These are phyloP conservation scores for Pyrenophora teres DNA, from an alignment of 2,329 filamentous ascomycete genomes.

Conservation along the genomic window DNA sequence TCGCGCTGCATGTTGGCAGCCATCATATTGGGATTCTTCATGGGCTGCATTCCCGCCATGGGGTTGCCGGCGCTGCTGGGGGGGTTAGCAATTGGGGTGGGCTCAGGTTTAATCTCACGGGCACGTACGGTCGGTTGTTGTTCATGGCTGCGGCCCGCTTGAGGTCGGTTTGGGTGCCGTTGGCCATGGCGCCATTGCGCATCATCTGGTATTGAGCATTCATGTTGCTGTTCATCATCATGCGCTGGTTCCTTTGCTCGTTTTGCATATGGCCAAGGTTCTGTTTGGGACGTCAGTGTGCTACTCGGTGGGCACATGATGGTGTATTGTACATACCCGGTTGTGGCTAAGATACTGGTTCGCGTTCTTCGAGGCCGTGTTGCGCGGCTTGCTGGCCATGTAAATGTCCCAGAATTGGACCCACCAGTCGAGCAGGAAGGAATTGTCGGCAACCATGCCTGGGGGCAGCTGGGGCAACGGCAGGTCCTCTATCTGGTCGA, in stretches of 20 bases:
- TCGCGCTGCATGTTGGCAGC: constrained; percentile 82
- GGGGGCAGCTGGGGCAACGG: constrained; percentile 72
- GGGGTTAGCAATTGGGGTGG: constrained; percentile 21
- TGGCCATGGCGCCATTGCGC: constrained; percentile 61
- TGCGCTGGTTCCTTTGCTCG: constrained; percentile 66
- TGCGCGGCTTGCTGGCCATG: constrained; percentile 71
- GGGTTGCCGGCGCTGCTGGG: constrained; percentile 35
- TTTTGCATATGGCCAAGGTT: constrained; percentile 74
- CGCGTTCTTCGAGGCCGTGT: constrained; percentile 49
- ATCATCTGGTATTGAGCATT: constrained; percentile 62
- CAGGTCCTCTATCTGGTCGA: constrained; percentile 83
- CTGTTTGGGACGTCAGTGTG: constrained; percentile 46
- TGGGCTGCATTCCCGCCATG: constrained; percentile 71
- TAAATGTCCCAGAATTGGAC: constrained; percentile 97
- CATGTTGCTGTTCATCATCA: constrained; percentile 69
- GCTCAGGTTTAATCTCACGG: background rate
- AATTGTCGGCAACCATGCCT: constrained; percentile 67
- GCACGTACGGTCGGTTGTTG: constrained; percentile 73
- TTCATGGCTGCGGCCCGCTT: constrained; percentile 79
- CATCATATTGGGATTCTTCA: constrained; percentile 61
- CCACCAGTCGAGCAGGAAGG: constrained; percentile 98
- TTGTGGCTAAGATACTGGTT: constrained; percentile 79
- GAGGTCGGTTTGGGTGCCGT: constrained; percentile 64
- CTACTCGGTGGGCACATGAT: background rate
- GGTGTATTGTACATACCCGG: constrained; percentile 65